phyloP scores from a whole-genome alignment of 1,284 basidiomycete genomes.

The Phellopilus nigrolimitatus region DNA sequence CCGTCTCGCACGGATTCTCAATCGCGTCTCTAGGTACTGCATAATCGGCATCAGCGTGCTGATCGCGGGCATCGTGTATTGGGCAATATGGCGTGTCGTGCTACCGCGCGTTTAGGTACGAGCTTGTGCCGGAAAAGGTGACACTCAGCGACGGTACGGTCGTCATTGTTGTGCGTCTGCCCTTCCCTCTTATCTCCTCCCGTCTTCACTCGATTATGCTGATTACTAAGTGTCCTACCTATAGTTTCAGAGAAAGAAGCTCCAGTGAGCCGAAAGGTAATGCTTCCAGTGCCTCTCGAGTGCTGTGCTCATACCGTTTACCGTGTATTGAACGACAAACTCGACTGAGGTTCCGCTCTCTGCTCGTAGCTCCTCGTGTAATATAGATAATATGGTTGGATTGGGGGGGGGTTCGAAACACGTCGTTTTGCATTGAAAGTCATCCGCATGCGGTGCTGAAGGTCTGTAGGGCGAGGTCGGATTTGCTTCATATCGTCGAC shows the following conservation, averaged over 20 bases:
- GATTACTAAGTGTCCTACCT: not conserved
- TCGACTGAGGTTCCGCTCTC: no score
- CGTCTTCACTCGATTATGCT: not conserved
- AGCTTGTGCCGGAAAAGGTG: constrained; percentile 44
- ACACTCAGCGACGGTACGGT: constrained; percentile 50
- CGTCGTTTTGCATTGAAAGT: no score
- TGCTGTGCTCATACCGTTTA: no score
- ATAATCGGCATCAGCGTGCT: constrained; percentile 51
- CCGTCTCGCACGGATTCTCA: not conserved
- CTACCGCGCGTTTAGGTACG: constrained; percentile 47
- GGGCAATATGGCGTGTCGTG: constrained; percentile 48
- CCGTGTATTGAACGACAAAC: no score
- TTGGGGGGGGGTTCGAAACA: no score
- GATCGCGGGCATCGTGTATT: constrained; percentile 44
- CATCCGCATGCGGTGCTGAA: no score
- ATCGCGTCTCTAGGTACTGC: constrained; percentile 38
- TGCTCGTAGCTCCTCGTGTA: no score
- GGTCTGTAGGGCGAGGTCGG: no score
- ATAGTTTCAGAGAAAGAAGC: not conserved
- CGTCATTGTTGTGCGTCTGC: constrained; percentile 43
- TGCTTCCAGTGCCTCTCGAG: no score
- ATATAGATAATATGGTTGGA: no score
- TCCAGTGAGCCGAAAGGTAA: no score
- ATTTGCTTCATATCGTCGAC: no score
- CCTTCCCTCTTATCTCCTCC: not conserved